Base-by-base conservation (phyloP, 306 rosid genomes). In the Sicyos edulis region DNA sequence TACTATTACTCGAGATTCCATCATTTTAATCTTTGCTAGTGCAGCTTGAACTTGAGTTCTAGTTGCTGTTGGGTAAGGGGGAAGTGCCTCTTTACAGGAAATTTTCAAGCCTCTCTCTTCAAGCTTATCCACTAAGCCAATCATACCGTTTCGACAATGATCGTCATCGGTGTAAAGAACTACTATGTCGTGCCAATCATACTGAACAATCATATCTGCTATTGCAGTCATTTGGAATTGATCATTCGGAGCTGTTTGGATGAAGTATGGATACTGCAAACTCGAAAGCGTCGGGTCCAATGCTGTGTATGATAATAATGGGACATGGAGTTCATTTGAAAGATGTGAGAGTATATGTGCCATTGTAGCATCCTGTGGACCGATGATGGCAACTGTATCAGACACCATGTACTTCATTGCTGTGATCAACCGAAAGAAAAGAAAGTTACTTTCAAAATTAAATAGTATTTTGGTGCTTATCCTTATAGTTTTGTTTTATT, bases 231-330 rank as follows among this genome's bases (percentile, higher is more conserved):
- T 80, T 76, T 85, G 89, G 75, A 75, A 85, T 8, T 32, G 45
- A 81, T 85, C 89, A 56, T 80, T 85, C 4, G 89, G 89, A 32
- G 86, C 89, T 16, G 89, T 85, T 78, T 85, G 89, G 51, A 85
- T 70, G 60, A 85, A 82, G 74, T 70, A 85, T 24, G 89, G 89
- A 80, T 78, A 78, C 77, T 85, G 89, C 52, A 80, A 74, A 57
- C 75, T 68, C 26, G 81, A 14, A 67, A 82, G 59, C 51, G 81
- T 66, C 14, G 89, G 89, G 71, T 85, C 89, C 12, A 85, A 69
- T 0, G 89, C 89, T 2, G 89, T 82, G 77, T 75, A 78, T 7
- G 89, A 85, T 61, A 82, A 53, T 7, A 78, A 45, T n/a, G 89
- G 89, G 42, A 82, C 78, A 20, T 67, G 89, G 40, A 85, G 83